Percentiles rank a stretch among this genome's conserved stretches.
phyloP scores from a whole-genome alignment of 2,329 filamentous ascomycete species.

The Neofusicoccum umdonicola region DNA sequence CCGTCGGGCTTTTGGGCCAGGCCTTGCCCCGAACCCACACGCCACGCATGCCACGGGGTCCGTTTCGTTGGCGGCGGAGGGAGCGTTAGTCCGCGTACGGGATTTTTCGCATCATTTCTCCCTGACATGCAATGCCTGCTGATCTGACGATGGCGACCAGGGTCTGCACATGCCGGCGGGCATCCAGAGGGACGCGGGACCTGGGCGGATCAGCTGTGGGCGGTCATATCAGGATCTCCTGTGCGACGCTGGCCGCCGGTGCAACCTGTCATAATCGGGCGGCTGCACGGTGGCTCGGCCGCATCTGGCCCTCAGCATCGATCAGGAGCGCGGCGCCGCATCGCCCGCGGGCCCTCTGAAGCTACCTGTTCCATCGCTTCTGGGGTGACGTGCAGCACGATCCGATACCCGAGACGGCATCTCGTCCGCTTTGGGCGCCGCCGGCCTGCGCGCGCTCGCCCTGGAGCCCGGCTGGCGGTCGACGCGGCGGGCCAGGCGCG shows the following conservation, averaged over 20 bases:
- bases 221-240: slow-evolving; percentile 7
- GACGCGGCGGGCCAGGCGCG: neutral
- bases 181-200: neutral
- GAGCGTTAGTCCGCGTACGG: neutral
- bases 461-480: slow-evolving; percentile 16
- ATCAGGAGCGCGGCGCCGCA: slow-evolving; percentile 12
- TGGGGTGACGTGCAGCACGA: slow-evolving; percentile 16
- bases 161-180: slow-evolving; percentile 15
- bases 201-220: slow-evolving; percentile 11
- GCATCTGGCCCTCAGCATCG: slow-evolving; percentile 18
- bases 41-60: neutral
- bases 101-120: slow-evolving; percentile 10
- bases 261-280: slow-evolving; percentile 15
- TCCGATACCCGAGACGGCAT: slow-evolving; percentile 17
- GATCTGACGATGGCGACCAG: slow-evolving; percentile 11
- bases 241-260: slow-evolving; percentile 3
- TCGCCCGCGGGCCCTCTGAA: neutral
- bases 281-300: slow-evolving; percentile 14
- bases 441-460: slow-evolving; percentile 11
- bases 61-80: neutral
- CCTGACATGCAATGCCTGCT: slow-evolving; percentile 17
- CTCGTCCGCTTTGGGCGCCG: slow-evolving; percentile 1
- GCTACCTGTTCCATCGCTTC: slow-evolving; percentile 17
- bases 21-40: neutral
- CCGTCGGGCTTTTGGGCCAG: too few species aligned